Conservation (phyloP, 495 filamentous ascomycete species). For the Aspergillus asperescens region DNA sequence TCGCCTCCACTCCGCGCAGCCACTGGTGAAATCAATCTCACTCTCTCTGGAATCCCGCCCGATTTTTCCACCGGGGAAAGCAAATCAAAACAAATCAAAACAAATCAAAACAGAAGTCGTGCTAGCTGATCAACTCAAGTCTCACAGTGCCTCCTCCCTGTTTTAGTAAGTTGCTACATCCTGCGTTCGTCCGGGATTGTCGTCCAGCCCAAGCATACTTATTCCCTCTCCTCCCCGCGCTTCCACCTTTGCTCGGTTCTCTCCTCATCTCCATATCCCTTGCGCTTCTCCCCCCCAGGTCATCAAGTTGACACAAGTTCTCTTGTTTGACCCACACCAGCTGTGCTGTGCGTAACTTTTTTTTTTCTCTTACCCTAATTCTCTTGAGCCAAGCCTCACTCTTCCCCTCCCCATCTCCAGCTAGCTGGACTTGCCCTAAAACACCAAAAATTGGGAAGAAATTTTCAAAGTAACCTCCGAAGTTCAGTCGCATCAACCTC, state of each 20-base stretch:
- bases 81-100: slow-evolving; percentile 10
- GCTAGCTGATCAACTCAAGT: slow-evolving; percentile 15
- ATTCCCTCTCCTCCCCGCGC: slow-evolving; percentile 8
- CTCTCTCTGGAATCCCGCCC: background rate
- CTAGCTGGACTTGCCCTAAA: slow-evolving; percentile 21
- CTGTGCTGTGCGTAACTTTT: slow-evolving; percentile 32
- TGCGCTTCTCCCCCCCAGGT: background rate
- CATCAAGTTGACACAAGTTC: slow-evolving; percentile 1
- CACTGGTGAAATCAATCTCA: slow-evolving; percentile 10
- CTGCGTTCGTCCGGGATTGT: slow-evolving; percentile 10
- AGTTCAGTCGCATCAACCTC: slow-evolving; percentile 5
- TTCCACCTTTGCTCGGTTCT: slow-evolving; percentile 18
- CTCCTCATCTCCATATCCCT: slow-evolving; percentile 20
- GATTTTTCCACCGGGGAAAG: background rate
- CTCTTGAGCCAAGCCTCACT: slow-evolving; percentile 10
- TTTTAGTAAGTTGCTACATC: slow-evolving; percentile 21
- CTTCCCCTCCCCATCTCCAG: slow-evolving; percentile 16
- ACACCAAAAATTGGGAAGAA: slow-evolving; percentile 2
- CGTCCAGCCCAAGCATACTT: slow-evolving; percentile 8
- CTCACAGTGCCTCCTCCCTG: slow-evolving; percentile 22
- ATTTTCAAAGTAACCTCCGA: background rate
- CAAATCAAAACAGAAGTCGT: slow-evolving; percentile 9
- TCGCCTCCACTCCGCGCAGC: slow-evolving; percentile 12
- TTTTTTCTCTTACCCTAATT: slow-evolving; percentile 14
- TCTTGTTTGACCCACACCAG: slow-evolving; percentile 24